Conservation (phyloP, 305 asterid genomes). For the Fraxinus latifolia region DNA sequence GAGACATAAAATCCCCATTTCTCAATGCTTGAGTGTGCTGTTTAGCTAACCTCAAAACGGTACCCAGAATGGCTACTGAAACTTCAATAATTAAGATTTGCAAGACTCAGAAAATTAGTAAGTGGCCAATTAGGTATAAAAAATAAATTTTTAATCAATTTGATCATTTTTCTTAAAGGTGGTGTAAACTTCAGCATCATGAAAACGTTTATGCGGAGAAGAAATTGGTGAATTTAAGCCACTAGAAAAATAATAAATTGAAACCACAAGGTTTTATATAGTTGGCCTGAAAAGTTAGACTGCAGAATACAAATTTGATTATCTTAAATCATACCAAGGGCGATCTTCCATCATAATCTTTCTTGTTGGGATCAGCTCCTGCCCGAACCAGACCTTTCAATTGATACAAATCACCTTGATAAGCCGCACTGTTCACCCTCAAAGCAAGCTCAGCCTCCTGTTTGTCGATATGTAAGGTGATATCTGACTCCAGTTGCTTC, state of each 20-base stretch:
- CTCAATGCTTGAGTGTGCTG: neutral
- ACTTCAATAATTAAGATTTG: neutral
- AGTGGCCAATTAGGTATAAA: neutral
- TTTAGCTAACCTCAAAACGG: neutral
- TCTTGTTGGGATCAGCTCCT: slow-evolving; percentile 84
- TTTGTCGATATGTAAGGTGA: slow-evolving; percentile 60
- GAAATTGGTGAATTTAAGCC: neutral
- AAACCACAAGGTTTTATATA: neutral
- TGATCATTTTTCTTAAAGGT: neutral
- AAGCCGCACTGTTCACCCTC: slow-evolving; percentile 78
- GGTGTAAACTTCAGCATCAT: neutral
- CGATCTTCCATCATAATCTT: slow-evolving; percentile 82
- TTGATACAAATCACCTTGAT: slow-evolving; percentile 73
- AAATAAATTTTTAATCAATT: neutral
- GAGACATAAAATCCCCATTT: neutral
- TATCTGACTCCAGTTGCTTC: slow-evolving; percentile 78
- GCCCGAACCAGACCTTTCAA: slow-evolving; percentile 66
- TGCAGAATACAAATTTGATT: neutral
- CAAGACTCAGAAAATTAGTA: neutral
- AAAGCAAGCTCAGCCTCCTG: slow-evolving; percentile 90
- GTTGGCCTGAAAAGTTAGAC: neutral
- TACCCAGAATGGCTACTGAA: neutral
- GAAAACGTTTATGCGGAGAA: neutral
- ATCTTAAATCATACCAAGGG: slow-evolving; percentile 53
- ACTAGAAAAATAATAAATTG: neutral